These are phyloP conservation scores for Colletotrichum lentis DNA, from an alignment of 2,329 filamentous ascomycete species.

Conservation along the genomic window DNA sequence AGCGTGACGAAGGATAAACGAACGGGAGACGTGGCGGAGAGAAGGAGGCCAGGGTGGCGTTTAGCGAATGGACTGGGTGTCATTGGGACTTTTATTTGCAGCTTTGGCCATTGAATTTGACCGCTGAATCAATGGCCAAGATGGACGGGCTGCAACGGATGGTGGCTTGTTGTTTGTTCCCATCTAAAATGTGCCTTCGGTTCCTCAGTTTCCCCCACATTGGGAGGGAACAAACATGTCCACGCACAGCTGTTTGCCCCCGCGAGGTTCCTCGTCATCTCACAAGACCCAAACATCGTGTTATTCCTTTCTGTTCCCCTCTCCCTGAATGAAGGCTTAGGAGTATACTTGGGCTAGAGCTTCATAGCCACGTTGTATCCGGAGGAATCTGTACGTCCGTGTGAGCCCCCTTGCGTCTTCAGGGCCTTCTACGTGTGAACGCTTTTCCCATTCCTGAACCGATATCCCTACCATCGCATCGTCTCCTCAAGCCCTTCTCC, in stretches of 20 bases:
- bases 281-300: neutral
- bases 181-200: conserved; percentile 38
- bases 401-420: neutral
- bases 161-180: neutral
- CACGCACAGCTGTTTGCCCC: neutral
- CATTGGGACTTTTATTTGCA: neutral
- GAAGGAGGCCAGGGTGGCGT: neutral
- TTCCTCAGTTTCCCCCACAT: neutral
- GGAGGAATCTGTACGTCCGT: neutral
- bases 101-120: neutral
- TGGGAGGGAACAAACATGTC: neutral
- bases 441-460: neutral
- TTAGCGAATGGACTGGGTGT: neutral
- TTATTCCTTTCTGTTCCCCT: too few relatives aligned
- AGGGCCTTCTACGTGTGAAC: neutral
- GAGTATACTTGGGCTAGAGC: too few relatives aligned
- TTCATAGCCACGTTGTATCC: neutral
- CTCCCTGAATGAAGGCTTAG: too few relatives aligned
- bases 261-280: neutral
- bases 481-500: neutral
- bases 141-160: too few relatives aligned
- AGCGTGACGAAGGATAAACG: neutral
- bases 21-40: neutral
- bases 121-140: neutral
- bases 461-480: neutral